A percentile compares a stretch with the other conserved stretches of the same genome.
These are phyloP conservation scores for Crithidia mellificae DNA, from an alignment of 208 protist genomes.

Conservation along the genomic window DNA sequence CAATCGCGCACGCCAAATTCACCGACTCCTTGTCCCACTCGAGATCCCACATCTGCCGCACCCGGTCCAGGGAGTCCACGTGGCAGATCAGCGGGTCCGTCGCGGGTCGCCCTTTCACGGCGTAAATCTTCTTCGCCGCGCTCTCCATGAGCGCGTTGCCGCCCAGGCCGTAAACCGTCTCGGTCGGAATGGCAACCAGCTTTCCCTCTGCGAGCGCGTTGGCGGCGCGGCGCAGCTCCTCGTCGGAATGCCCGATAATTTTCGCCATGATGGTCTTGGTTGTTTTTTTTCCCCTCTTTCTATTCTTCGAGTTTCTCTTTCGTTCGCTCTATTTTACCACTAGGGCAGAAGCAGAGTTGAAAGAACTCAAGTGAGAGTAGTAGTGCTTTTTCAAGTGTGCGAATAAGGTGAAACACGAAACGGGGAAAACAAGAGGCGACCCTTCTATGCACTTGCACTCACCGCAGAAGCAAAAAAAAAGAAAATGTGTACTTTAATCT, in stretches of 20 bases:
- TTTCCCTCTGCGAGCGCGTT: constrained; percentile 50
- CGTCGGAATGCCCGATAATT: constrained; percentile 51
- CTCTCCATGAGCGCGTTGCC: constrained; percentile 91
- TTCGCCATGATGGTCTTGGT: too few relatives aligned
- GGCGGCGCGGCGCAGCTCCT: constrained; percentile 53
- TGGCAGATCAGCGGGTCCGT: constrained; percentile 98
- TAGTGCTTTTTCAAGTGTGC: too few relatives aligned
- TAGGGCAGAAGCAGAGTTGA: not conserved
- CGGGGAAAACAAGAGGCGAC: too few relatives aligned
- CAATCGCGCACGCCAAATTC: constrained; percentile 62
- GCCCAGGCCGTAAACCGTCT: constrained; percentile 99
- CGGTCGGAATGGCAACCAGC: constrained; percentile 97
- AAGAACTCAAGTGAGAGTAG: not conserved
- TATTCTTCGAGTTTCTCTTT: too few relatives aligned
- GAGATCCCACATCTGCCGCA: constrained; percentile 66
- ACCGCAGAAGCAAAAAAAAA: too few relatives aligned
- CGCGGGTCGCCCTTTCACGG: constrained; percentile 94
- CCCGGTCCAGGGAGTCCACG: constrained; percentile 69
- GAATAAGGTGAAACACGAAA: not conserved
- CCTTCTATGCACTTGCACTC: too few relatives aligned
- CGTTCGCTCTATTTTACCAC: too few relatives aligned
- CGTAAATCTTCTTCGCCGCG: constrained; percentile 92
- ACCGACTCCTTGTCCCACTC: constrained; percentile 42
- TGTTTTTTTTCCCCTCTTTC: constrained; percentile 8
- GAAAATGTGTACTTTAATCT: too few relatives aligned